These are phyloP conservation scores for Plasmopara halstedii DNA, from an alignment of 352 stramenopile species.

Conservation along the genomic window DNA sequence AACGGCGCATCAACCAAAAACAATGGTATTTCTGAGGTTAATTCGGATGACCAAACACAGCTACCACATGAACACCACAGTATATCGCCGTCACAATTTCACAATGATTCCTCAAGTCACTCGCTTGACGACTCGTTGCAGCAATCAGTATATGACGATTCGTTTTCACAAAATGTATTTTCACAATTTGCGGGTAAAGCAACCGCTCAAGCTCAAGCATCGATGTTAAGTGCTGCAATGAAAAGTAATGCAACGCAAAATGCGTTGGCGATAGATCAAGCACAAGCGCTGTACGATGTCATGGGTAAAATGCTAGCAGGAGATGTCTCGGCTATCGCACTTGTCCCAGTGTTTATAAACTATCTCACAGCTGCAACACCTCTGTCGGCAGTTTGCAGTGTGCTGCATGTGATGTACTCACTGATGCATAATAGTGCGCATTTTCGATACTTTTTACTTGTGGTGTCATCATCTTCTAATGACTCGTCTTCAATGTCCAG, in stretches of 20 bases:
- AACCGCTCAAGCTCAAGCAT: conserved; percentile 29
- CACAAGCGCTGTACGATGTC: conserved; percentile 42
- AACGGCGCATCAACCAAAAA: conserved; percentile 13
- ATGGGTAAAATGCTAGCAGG: conserved; percentile 45
- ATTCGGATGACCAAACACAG: conserved; percentile 9
- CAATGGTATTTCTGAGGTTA: neutral
- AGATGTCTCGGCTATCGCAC: conserved; percentile 28
- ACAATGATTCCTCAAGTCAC: conserved; percentile 12
- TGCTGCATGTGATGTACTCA: conserved; percentile 42
- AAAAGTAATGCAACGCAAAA: conserved; percentile 29
- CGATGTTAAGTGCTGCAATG: conserved; percentile 25
- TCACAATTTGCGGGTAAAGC: conserved; percentile 38
- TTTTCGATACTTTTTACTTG: conserved; percentile 46
- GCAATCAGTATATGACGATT: conserved; percentile 9
- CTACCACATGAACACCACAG: conserved; percentile 10
- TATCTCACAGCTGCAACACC: conserved; percentile 42
- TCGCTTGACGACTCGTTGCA: conserved; percentile 23
- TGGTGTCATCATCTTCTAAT: conserved; percentile 16
- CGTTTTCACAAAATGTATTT: conserved; percentile 55
- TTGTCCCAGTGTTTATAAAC: conserved; percentile 44
- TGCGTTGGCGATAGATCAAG: conserved; percentile 24
- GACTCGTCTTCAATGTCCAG: conserved; percentile 4
- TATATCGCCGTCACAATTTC: conserved; percentile 15
- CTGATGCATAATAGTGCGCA: conserved; percentile 41
- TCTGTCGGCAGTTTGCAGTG: conserved; percentile 30